Evolutionary conservation across 768 basidiomycete genomes (phyloP).

Genomic region (Rhodotorula toruloides): DNA sequence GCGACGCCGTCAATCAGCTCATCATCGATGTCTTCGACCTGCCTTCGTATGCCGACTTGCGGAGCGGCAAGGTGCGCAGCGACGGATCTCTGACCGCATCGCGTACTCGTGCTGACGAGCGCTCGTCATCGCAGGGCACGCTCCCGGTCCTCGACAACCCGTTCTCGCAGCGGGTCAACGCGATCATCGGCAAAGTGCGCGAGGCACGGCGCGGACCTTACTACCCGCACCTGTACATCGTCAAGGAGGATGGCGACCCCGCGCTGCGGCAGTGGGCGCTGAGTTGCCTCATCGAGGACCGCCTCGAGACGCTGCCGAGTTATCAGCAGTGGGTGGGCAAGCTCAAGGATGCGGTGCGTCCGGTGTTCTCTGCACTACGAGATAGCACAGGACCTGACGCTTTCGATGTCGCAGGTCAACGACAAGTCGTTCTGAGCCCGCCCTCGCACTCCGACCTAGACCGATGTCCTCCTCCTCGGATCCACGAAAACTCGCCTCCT

Average conservation of each 20-base stretch:
- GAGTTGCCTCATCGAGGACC: conserved; percentile 88
- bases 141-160: conserved; percentile 85
- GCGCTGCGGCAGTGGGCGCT: conserved; percentile 92
- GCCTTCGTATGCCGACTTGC: conserved; percentile 76
- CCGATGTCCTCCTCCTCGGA: too few relatives aligned
- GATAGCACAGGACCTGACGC: background rate
- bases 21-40: conserved; percentile 90
- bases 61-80: conserved; percentile 77
- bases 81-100: background rate
- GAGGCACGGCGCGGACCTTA: conserved; percentile 91
- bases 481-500: background rate
- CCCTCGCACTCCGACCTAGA: too few relatives aligned
- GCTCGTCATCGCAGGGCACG: conserved; percentile 59
- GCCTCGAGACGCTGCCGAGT: conserved; percentile 87
- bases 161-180: conserved; percentile 92
- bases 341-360: conserved; percentile 35
- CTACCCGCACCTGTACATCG: conserved; percentile 86
- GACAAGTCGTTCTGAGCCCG: conserved; percentile 32
- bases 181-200: conserved; percentile 85
- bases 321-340: conserved; percentile 73
- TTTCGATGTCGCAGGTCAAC: conserved; percentile 19
- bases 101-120: background rate
- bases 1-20: conserved; percentile 93
- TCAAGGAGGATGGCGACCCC: conserved; percentile 97
- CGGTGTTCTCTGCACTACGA: background rate